These are phyloP conservation scores for Aspergillus heteromorphus DNA, from an alignment of 495 filamentous ascomycete species.

Conservation along the genomic window DNA sequence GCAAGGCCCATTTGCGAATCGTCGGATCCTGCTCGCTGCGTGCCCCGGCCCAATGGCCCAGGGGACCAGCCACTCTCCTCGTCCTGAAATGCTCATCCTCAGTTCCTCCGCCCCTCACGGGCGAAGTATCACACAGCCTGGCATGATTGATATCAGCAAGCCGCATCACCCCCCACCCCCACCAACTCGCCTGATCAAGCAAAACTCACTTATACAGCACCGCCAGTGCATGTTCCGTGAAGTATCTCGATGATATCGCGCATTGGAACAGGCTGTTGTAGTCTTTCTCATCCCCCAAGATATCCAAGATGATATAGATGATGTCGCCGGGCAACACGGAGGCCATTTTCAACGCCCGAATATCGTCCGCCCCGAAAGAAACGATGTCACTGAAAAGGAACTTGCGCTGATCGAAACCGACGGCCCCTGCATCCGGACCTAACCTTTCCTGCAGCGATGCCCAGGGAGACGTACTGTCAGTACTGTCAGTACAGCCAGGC, in stretches of 20 bases:
- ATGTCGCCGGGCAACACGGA: constrained; percentile 20
- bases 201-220: constrained; percentile 56
- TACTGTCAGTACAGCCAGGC: no score
- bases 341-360: constrained; percentile 11
- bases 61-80: constrained; percentile 14
- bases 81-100: constrained; percentile 32
- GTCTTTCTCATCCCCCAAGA: constrained; percentile 23
- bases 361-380: background rate
- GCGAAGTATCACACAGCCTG: constrained; percentile 36
- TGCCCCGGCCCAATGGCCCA: background rate
- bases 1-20: constrained; percentile 48
- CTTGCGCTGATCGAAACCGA: background rate
- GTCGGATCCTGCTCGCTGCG: constrained; percentile 15
- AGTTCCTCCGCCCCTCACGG: constrained; percentile 31
- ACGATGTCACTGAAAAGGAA: background rate
- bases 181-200: background rate
- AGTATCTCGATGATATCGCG: constrained; percentile 19
- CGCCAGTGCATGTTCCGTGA: constrained; percentile 53
- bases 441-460: background rate
- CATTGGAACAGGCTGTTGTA: constrained; percentile 27
- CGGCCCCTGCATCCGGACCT: background rate
- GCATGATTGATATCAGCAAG: background rate
- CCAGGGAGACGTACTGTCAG: background rate
- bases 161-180: background rate
- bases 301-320: constrained; percentile 24